Base-by-base conservation (phyloP, 2,329 filamentous ascomycete species). In the Gremmenia infestans region DNA sequence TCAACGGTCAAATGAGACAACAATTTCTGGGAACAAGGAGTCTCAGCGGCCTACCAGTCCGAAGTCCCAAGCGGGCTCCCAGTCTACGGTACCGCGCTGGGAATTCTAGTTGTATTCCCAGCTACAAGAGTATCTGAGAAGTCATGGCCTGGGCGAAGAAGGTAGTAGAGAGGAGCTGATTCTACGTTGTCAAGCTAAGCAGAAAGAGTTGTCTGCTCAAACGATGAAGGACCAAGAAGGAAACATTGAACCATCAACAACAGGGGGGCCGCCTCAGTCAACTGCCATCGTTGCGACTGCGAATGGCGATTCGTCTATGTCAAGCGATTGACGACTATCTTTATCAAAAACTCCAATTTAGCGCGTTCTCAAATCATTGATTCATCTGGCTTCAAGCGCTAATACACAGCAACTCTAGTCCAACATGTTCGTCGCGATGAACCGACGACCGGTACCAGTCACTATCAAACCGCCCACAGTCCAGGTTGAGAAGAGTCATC, bases 351-450 rank as follows among this genome's bases (percentile, higher is more conserved):
- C 28, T 40, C 7, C 22, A 23, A 32, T 55, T 50, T 17, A 40
- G 11, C 19, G 19, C 19, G 19, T n/a, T n/a, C 4, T 49, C 48
- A 19, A n/a, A 15, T n/a, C 19, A 42, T 11, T 40, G 8, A 25
- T 32, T 11, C 14, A 32, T n/a, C 12, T 9, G 9, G 6, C 6
- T 17, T 32, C 28, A 23, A 23, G 25, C 32, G 42, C 45, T 52
- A 19, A 48, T 48, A 42, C 47, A 55, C 46, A 22, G 23, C 22
- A 23, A 32, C n/a, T 40, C 23, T 52, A 56, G 54, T 35, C 54
- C 15, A 22, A 28, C 11, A 48, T 55, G 42, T 58, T 45, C 39
- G 39, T 25, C 28, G 56, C 56, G 22, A 58, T 55, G 52, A 52
- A 28, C 36, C 28, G 48, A 52, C 47, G 48, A 37, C 52, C 48